A percentile compares a stretch with the other conserved stretches of the same genome.
Evolutionary conservation across 768 basidiomycete genomes (phyloP).

Genomic region (Calocera viscosa): DNA sequence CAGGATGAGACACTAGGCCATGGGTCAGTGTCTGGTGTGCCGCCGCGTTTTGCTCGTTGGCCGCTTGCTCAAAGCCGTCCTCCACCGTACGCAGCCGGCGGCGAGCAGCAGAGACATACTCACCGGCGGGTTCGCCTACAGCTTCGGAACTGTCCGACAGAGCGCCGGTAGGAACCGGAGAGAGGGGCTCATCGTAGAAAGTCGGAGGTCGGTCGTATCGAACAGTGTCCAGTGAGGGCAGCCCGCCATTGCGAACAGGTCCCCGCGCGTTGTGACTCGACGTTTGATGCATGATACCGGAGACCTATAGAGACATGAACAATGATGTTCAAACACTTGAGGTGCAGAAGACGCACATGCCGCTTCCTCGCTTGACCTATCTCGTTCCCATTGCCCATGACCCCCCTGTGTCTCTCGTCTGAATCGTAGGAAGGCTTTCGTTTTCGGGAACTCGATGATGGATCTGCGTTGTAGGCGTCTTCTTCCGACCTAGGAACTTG

Average conservation of each 20-base stretch:
- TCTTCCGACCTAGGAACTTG: neutral
- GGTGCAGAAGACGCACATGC: neutral
- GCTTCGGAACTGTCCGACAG: neutral
- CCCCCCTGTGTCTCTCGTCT: neutral
- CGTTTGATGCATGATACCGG: neutral
- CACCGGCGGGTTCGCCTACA: constrained; percentile 6
- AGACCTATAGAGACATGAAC: neutral
- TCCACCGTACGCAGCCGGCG: constrained; percentile 1
- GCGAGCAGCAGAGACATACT: constrained; percentile 6
- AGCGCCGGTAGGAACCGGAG: neutral
- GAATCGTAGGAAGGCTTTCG: neutral
- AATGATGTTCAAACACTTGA: too few relatives aligned
- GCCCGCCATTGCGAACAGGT: neutral
- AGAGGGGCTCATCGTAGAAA: neutral
- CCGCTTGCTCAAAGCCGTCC: neutral
- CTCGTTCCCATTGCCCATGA: neutral
- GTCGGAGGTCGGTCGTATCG: neutral
- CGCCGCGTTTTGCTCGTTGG: neutral
- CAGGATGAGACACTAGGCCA: neutral
- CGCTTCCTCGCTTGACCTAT: neutral
- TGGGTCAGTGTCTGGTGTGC: neutral
- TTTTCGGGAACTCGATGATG: neutral
- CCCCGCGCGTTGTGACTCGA: neutral
- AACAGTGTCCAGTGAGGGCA: too few relatives aligned
- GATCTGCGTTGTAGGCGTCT: neutral